Evolutionary conservation across 257 asterid species (phyloP), one percentile per base, ranked within the genome.

Genomic region (Forsythia suspensa): DNA sequence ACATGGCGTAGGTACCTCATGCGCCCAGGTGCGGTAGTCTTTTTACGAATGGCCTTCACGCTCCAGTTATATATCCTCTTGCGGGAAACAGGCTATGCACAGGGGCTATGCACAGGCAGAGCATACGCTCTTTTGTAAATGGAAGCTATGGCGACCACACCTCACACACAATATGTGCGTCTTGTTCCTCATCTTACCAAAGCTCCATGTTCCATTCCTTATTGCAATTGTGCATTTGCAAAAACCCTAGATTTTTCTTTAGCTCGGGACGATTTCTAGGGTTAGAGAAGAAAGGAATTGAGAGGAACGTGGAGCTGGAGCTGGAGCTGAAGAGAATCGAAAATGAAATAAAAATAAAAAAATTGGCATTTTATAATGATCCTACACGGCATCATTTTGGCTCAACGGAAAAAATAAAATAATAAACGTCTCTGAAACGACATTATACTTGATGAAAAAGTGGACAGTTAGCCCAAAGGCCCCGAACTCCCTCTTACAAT

Each of bases 141-240:
- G 91, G 72, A 88, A 88, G 44, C 91, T 88, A 76, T 90, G 86
- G 80, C 91, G 87, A 38, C 91, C 91, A 55, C 89, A 88, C 74
- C 91, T 80, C 72, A 88, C 90, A 69, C 90, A 88, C 69, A 88
- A 86, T 8, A 88, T 88, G 90, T 88, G 90, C 2, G 91, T 88
- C 83, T 88, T 88, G 87, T 84, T 88, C 52, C 91, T 85, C 80
- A 89, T 86, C 85, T 88, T 88, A 12, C 92, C 92, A 68, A 89
- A 89, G n/a, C 92, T 87, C 11, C 90, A 91, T 20, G 92, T 89
- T 89, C 92, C 92, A 82, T 89, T 89, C 0, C 86, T n/a, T n/a
- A n/a, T n/a, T n/a, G n/a, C n/a, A n/a, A 75, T 82, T 13, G 74
- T 18, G 74, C 59, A 71, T 82, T 57, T 43, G 75, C 67, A 72